Conservation (phyloP, 495 filamentous ascomycete species). For the Corynascus novoguineensis region DNA sequence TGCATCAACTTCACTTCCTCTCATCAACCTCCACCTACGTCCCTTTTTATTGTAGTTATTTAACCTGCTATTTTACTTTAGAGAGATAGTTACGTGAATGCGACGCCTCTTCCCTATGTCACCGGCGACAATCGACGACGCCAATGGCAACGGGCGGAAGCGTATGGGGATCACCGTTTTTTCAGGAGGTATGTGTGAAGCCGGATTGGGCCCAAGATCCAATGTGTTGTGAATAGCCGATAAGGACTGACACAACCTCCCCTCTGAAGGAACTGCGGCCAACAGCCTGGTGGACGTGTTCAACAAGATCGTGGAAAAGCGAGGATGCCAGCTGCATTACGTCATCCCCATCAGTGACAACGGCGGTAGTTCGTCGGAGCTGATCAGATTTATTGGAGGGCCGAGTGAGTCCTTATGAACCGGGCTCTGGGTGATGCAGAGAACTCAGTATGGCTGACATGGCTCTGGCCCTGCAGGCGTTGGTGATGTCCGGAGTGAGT, state of each 20-base stretch:
- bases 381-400: conserved; percentile 88
- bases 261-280: conserved; percentile 66
- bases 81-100: not conserved
- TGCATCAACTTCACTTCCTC: not conserved
- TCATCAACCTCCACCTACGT: not conserved
- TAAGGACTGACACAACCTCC: not conserved
- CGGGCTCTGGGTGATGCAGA: not conserved
- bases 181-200: conserved; percentile 25
- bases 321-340: conserved; percentile 66
- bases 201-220: not conserved
- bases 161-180: conserved; percentile 27
- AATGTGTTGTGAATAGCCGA: not conserved
- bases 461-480: conserved; percentile 50
- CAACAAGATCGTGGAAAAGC: conserved; percentile 62
- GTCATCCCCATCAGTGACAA: conserved; percentile 95
- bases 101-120: not conserved
- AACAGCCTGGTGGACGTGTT: conserved; percentile 95
- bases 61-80: too few relatives aligned
- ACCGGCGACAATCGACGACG: not conserved
- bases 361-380: conserved; percentile 83
- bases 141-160: conserved; percentile 12
- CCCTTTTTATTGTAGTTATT: too few relatives aligned
- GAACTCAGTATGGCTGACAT: not conserved
- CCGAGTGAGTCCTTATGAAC: conserved; percentile 43
- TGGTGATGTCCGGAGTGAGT: conserved; percentile 82